Conservation (phyloP, 345 rosid species). For the Salix viminalis region DNA sequence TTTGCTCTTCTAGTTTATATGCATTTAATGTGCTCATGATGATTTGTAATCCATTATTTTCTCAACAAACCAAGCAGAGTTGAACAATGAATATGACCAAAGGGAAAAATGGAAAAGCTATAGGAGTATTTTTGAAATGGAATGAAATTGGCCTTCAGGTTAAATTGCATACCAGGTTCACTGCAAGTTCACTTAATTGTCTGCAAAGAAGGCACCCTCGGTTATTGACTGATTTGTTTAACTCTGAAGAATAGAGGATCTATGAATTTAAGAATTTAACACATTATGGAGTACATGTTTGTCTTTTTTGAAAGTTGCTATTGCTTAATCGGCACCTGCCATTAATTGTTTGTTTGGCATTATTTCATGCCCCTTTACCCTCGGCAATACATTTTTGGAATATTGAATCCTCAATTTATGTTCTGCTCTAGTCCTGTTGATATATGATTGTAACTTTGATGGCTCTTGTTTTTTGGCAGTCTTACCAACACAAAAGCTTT, state of each 20-base stretch:
- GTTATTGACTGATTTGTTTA: neutral
- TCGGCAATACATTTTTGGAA: neutral
- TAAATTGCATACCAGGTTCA: too few species aligned
- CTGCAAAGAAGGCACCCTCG: too few species aligned
- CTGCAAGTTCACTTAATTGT: too few species aligned
- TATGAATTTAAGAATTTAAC: too few species aligned
- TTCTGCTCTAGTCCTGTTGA: conserved; percentile 2
- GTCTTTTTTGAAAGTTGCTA: neutral
- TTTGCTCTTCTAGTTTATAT: neutral
- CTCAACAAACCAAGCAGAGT: neutral
- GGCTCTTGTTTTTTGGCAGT: conserved; percentile 8
- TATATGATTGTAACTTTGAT: neutral
- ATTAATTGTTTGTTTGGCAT: neutral
- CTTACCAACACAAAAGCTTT: conserved; percentile 61
- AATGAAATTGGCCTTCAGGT: too few species aligned
- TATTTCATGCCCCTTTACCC: neutral
- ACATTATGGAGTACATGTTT: neutral
- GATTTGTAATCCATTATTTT: neutral
- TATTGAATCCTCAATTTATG: neutral
- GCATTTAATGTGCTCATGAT: neutral
- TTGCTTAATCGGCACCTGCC: neutral
- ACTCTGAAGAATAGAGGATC: too few species aligned
- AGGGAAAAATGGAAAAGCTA: neutral
- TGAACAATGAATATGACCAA: neutral
- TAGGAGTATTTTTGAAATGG: too few species aligned